A percentile compares a stretch with the other conserved stretches of the same genome.
phyloP scores from a whole-genome alignment of 192 early-diverging fungal genomes.

The Martensiomyces pterosporus region DNA sequence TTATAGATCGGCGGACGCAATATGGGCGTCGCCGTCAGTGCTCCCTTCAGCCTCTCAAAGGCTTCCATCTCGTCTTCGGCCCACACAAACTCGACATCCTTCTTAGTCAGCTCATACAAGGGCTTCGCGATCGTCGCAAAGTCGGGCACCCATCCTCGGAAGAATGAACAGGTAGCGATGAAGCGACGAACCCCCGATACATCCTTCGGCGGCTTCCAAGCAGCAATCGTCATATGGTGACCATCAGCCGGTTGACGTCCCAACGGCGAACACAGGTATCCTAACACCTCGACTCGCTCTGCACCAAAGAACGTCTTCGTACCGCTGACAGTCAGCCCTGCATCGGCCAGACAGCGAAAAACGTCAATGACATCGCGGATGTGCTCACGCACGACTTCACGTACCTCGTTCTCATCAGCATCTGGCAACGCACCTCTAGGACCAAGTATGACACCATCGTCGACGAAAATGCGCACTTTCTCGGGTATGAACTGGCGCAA shows the following conservation, averaged over 20 bases:
- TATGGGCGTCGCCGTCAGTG: not conserved
- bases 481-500: not conserved
- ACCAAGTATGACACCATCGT: constrained; percentile 1
- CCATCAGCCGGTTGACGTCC: not conserved
- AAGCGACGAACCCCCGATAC: not conserved
- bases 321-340: constrained; percentile 1
- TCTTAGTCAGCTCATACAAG: not conserved
- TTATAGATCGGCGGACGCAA: constrained; percentile 2
- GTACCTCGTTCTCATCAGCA: not conserved
- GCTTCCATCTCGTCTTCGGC: not conserved
- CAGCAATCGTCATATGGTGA: not conserved
- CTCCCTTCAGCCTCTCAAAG: not conserved
- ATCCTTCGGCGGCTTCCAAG: not conserved
- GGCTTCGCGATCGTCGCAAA: not conserved
- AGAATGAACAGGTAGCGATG: constrained; percentile 1
- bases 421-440: not conserved
- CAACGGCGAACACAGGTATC: not conserved
- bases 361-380: not conserved
- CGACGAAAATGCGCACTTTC: constrained; percentile 3
- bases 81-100: constrained; percentile 1
- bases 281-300: not conserved
- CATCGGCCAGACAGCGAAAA: not conserved
- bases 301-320: not conserved
- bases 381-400: not conserved
- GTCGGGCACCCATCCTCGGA: not conserved